Percentiles rank a stretch among this genome's conserved stretches.
Evolutionary conservation across 2,329 filamentous ascomycete species (phyloP).

Genomic region (Alternaria ventricosa): DNA sequence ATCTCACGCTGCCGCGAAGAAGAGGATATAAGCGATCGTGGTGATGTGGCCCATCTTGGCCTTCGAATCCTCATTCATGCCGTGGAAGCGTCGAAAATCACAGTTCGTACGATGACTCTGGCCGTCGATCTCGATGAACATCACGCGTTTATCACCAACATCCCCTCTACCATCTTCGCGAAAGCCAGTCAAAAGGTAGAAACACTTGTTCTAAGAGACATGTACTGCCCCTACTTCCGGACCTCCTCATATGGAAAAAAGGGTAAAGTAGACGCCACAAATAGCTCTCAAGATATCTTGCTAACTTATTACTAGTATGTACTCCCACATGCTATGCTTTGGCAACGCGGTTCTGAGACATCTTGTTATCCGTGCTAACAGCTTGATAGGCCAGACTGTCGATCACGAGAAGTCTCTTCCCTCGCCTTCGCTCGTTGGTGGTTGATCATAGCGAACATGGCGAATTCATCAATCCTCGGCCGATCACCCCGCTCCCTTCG

Average conservation of each 20-base stretch:
- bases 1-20: neutral
- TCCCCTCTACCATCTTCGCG: neutral
- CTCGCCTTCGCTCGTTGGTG: neutral
- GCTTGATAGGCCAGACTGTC: neutral
- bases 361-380: neutral
- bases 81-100: neutral
- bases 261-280: neutral
- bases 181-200: neutral
- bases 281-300: neutral
- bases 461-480: neutral
- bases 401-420: neutral
- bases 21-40: neutral
- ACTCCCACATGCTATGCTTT: neutral
- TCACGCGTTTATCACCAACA: neutral
- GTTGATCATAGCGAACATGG: neutral
- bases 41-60: neutral
- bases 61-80: neutral
- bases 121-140: neutral
- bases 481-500: neutral
- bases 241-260: neutral
- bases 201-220: neutral
- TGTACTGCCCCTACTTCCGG: neutral
- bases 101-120: neutral
- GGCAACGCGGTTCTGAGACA: neutral
- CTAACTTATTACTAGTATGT: neutral